Conservation (phyloP, 495 filamentous ascomycete genomes). For the Trichoderma asperelloides region DNA sequence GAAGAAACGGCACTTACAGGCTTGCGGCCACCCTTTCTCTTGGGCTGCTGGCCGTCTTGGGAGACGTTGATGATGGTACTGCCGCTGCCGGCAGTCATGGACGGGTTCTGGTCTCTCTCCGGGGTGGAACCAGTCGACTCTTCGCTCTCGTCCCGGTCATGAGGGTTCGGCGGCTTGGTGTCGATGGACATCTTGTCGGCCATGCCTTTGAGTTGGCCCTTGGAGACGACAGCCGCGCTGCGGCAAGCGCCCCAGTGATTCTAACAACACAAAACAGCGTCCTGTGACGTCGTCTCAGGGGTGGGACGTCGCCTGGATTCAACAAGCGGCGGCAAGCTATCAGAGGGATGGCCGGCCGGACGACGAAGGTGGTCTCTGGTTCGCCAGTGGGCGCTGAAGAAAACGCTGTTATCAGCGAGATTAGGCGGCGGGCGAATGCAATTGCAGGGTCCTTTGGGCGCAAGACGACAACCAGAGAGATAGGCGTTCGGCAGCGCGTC, state of each 20-base stretch:
- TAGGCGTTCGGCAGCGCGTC: conserved; percentile 11
- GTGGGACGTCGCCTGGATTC: conserved; percentile 10
- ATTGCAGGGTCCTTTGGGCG: conserved; percentile 13
- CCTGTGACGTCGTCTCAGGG: conserved; percentile 9
- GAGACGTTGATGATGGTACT: conserved; percentile 26
- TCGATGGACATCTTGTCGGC: conserved; percentile 53
- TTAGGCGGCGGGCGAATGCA: conserved; percentile 23
- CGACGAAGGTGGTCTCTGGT: conserved; percentile 11
- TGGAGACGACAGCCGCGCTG: conserved; percentile 22
- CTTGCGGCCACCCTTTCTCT: conserved; percentile 94
- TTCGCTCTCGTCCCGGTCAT: conserved; percentile 39
- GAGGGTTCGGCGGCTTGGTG: conserved; percentile 36
- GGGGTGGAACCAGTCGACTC: conserved; percentile 48
- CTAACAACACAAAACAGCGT: conserved; percentile 1
- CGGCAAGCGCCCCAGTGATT: conserved; percentile 25
- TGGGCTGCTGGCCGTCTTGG: conserved; percentile 47
- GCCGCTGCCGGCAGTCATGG: conserved; percentile 11
- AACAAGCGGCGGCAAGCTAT: conserved; percentile 4
- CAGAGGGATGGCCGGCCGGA: conserved; percentile 6
- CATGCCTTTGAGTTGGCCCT: conserved; percentile 30
- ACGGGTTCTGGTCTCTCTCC: conserved; percentile 36
- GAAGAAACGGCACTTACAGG: conserved; percentile 57
- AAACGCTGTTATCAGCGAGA: neutral
- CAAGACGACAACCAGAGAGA: conserved; percentile 7
- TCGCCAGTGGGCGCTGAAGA: no score